These are phyloP conservation scores for Backusella australiensis DNA, from an alignment of 192 early-diverging fungal species.

Conservation along the genomic window DNA sequence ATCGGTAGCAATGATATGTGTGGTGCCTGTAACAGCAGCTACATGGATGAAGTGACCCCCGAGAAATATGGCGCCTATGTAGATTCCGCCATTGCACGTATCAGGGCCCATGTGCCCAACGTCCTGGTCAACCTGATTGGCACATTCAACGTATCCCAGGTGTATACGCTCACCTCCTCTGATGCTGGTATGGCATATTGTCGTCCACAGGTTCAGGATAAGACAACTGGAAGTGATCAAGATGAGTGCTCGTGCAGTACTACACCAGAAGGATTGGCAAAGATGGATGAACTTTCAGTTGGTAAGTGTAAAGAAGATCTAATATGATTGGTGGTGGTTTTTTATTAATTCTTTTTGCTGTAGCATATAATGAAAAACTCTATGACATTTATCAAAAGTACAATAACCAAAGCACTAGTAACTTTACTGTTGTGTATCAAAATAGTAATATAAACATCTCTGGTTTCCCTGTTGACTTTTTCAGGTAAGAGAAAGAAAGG, in stretches of 20 bases:
- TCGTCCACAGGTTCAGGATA: neutral
- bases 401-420: neutral
- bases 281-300: neutral
- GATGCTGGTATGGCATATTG: neutral
- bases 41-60: neutral
- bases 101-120: conserved; percentile 6
- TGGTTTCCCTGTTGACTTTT: neutral
- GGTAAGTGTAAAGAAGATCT: neutral
- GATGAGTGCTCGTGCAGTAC: neutral
- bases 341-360: neutral
- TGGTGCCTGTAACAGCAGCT: neutral
- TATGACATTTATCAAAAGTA: conserved; percentile 2
- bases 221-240: neutral
- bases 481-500: neutral
- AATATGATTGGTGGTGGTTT: neutral
- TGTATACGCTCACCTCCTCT: neutral
- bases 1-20: conserved; percentile 28
- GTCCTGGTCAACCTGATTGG: conserved; percentile 17
- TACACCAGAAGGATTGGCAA: neutral
- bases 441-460: neutral
- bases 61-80: conserved; percentile 16
- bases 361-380: conserved; percentile 7
- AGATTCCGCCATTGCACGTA: conserved; percentile 6
- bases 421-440: conserved; percentile 16
- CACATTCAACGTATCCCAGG: neutral